Evolutionary conservation across 2,329 filamentous ascomycete genomes (phyloP).

Genomic region (Teratosphaeria viscida): DNA sequence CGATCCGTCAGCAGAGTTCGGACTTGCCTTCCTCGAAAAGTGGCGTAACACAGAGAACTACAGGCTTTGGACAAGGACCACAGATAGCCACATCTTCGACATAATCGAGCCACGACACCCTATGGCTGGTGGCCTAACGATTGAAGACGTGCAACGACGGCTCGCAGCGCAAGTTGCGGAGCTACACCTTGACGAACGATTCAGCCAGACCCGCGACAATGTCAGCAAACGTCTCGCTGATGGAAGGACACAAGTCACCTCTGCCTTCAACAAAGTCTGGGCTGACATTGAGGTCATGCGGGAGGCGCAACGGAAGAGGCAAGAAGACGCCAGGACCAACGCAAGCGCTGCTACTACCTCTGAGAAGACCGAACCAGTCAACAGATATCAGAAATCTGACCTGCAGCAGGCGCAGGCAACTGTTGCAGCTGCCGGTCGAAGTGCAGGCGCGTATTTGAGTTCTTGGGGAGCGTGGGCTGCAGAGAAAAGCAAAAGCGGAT

Average conservation of each 20-base stretch:
- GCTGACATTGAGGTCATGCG: conserved; percentile 76
- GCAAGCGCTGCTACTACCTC: conserved; percentile 9
- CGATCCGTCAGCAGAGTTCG: conserved; percentile 77
- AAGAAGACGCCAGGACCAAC: conserved; percentile 43
- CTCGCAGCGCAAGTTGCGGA: conserved; percentile 88
- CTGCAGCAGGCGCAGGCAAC: conserved; percentile 45
- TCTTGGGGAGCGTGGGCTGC: conserved; percentile 57
- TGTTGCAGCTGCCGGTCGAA: conserved; percentile 42
- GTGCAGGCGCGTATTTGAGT: conserved; percentile 52
- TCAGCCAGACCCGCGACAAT: conserved; percentile 72
- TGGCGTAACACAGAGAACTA: conserved; percentile 90
- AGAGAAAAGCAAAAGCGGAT: conserved; percentile 58
- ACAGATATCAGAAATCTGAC: conserved; percentile 32
- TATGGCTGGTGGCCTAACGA: conserved; percentile 80
- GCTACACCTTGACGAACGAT: conserved; percentile 81
- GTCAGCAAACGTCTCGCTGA: conserved; percentile 83
- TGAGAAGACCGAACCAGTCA: conserved; percentile 8
- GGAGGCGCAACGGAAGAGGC: conserved; percentile 57
- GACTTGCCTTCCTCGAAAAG: conserved; percentile 70
- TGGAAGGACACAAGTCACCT: conserved; percentile 77
- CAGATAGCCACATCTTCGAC: conserved; percentile 80
- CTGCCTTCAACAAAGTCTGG: conserved; percentile 79
- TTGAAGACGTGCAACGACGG: conserved; percentile 87
- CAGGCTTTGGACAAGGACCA: conserved; percentile 64
- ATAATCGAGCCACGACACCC: conserved; percentile 89